Evolutionary conservation across 148 eudicot genomes (phyloP).

Genomic region (Arbutus unedo): DNA sequence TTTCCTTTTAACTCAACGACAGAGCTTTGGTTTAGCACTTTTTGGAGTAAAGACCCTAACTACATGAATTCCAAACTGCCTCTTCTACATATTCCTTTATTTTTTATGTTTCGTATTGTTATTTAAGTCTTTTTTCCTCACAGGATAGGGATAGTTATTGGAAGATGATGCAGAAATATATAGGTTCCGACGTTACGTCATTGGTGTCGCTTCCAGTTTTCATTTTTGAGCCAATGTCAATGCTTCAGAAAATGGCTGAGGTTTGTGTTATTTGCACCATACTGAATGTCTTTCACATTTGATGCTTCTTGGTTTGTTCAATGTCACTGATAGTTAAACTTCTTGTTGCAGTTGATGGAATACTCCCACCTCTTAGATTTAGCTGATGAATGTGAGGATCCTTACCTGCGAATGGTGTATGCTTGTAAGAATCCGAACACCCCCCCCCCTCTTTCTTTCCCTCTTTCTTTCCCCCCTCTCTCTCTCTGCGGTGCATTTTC

Average conservation of each 20-base stretch:
- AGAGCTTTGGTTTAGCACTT: neutral
- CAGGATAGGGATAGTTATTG: constrained; percentile 96
- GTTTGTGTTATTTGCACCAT: constrained; percentile 33
- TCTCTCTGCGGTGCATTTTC: neutral
- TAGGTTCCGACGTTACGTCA: constrained; percentile 94
- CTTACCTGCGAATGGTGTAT: constrained; percentile 87
- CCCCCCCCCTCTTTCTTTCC: too few species aligned
- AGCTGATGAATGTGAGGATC: constrained; percentile 97
- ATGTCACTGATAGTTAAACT: constrained; percentile 11
- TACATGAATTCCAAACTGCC: neutral
- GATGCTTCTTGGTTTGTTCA: neutral
- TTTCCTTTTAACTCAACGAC: neutral
- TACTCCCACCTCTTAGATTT: constrained; percentile 77
- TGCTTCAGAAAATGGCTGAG: constrained; percentile 99
- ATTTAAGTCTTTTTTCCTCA: constrained; percentile 8
- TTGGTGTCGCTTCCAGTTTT: constrained; percentile 96
- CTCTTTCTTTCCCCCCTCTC: neutral
- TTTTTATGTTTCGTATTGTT: neutral
- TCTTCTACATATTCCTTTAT: neutral
- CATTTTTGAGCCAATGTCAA: constrained; percentile 98
- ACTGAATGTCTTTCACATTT: neutral
- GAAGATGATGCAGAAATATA: constrained; percentile 96
- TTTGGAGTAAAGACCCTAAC: neutral
- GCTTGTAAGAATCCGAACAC: constrained; percentile 58
- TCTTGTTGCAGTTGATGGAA: constrained; percentile 78